Base-by-base conservation (phyloP, 805 yeast species). In the Starmera pachycereana region DNA sequence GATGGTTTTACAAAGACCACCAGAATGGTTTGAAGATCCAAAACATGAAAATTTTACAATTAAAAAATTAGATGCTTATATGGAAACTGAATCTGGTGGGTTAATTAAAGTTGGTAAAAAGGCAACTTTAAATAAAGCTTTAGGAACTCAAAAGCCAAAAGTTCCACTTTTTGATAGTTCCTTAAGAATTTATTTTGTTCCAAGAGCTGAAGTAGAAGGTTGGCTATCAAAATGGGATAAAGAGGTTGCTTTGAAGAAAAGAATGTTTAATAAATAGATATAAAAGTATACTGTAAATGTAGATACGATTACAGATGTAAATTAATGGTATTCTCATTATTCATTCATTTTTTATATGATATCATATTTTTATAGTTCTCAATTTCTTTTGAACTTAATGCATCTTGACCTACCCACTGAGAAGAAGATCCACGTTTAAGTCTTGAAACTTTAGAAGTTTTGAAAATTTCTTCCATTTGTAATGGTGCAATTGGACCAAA, bases 71-170 rank as follows among this genome's bases (percentile, higher is more conserved):
- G 80, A 83, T 38, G 81, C 81, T 6, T 90, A 70, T 58, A 78
- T 85, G 78, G 97, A 86, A 57, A 86, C 96, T 0, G 69, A 63
- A 29, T 53, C 76, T 2, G 96, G 96, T 38, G 97, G 97, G 0
- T 68, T 90, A 44, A 79, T 87, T 35, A 87, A 86, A 59, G 76
- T 82, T 5, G 96, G 96, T 25, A 84, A 81, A 57, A 86, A 83
- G 47, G 72, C 78, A 18, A 65, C 83, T 1, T 56, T 90, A 18
- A 72, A 75, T 50, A 72, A 73, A 38, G 82, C 80, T 1, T 66
- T 90, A 46, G 70, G 76, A 63, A 69, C 75, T 37, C 74, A 71
- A 31, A 61, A 61, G 8, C 84, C 94, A 12, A 68, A 67, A 19
- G 76, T 86, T 8, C 95, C 96, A 2, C 58, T 89, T 34, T 78